Base-by-base conservation (phyloP, 345 rosid species). In the Dipteronia sinensis region DNA sequence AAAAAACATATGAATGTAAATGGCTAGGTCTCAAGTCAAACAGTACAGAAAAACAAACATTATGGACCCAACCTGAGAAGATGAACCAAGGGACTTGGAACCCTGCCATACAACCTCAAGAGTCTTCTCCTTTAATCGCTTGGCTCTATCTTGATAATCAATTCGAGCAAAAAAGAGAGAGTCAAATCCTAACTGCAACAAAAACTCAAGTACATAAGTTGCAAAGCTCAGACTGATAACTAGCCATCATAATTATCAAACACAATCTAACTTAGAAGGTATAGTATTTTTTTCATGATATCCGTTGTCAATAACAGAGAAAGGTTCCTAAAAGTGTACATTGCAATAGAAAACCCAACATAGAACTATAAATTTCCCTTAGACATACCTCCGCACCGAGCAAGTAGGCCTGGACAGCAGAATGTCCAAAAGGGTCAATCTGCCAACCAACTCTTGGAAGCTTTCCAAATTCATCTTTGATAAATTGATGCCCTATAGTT, bases 381-480 rank as follows among this genome's bases (percentile, higher is more conserved):
- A 61, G 65, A 7, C 20, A 23, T 90, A 93, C 98, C 97, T 94
- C 98, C 27, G 98, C 93, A 13, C 98, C 96, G 72, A 94, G 93
- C 86, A 94, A 86, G 84, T 94, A 94, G 76, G 97, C 97, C 82
- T 94, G 97, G 63, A 79, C 98, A 72, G 98, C 93, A 79, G 98
- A 94, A 86, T 94, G 98, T 56, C 98, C 97, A 69, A 94, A 94
- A 68, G 98, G 97, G 75, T 94, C 98, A 19, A 94, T 94, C 82
- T 94, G 97, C 98, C 98, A 94, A 81, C 98, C 98, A n/a, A 94
- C 94, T 85, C 98, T 90, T 11, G 98, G 98, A 80, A 87, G 79
- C 86, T 90, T 91, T 79, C 87, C 92, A 74, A 94, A 94, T 82
- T 88, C 93, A 73, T 77, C 81, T 86, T 90, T 94, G 84, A 94